Percentiles rank a stretch among this genome's conserved stretches.
phyloP scores from a whole-genome alignment of 1,284 basidiomycete genomes.

The Tilletia horrida region DNA sequence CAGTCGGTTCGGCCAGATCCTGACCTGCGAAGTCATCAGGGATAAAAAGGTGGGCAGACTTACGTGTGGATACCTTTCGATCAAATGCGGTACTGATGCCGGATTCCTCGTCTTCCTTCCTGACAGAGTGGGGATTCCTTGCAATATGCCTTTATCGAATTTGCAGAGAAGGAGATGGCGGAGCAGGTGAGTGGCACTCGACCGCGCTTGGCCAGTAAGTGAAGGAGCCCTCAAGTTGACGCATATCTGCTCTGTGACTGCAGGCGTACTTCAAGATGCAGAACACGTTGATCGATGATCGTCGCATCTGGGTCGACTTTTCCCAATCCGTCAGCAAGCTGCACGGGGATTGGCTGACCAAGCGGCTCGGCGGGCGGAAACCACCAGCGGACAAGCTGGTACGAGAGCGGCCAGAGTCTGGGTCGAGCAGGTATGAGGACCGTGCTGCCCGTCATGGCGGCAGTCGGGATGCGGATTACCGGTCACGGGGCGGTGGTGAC shows the following conservation, averaged over 20 bases:
- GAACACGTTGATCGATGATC: constrained; percentile 96
- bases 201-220: no score
- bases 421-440: no score
- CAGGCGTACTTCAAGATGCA: constrained; percentile 99
- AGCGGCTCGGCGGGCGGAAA: constrained; percentile 37
- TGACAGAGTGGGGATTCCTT: constrained; percentile 78
- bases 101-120: not conserved
- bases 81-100: not conserved
- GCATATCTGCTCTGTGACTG: no score
- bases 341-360: constrained; percentile 57
- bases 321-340: constrained; percentile 68
- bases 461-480: no score
- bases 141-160: constrained; percentile 98
- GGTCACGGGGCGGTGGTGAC: no score
- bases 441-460: no score
- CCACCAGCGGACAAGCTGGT: not conserved
- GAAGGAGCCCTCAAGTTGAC: no score
- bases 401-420: no score
- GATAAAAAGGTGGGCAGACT: constrained; percentile 67
- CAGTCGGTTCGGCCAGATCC: constrained; percentile 86
- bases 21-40: constrained; percentile 94
- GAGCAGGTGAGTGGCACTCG: no score
- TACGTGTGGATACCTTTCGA: no score
- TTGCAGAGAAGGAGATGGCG: constrained; percentile 84
- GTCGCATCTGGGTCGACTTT: constrained; percentile 97